Base-by-base conservation (phyloP, 2,329 filamentous ascomycete species). In the Parasarocladium wereldwijsianum region DNA sequence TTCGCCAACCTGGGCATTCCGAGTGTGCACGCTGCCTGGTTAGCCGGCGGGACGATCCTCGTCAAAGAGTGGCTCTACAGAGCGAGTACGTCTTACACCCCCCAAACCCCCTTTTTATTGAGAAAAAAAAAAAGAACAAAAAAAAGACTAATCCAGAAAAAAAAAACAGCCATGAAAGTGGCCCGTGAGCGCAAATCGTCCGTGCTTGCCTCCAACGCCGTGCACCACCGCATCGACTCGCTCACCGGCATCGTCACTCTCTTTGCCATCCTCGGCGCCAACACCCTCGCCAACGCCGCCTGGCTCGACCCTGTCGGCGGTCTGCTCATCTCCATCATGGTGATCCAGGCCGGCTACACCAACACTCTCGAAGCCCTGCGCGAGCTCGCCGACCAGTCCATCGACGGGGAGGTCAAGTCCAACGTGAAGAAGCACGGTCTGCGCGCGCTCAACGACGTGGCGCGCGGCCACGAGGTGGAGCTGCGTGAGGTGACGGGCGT, bases 21-120 rank as follows among this genome's bases (percentile, higher is more conserved):
- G 0, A 93, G 83, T 52, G 69, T 98, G 40, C 86, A 96, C 51
- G 90, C 90, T 14, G 87, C 83, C 6, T 98, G 90, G 90, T 60
- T 98, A 35, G 87, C 90, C 20, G 79, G 72, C 23, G 87, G 83
- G 13, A 93, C 84, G 2, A 90, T 98, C 34, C 54, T 84, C 16
- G 62, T 96, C 44, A 98, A 98, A 57, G 90, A 98, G 55, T 98
- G 86, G 83, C 62, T 98, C 16, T 98, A 96, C 50, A 77, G 80
- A 61, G 84, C 87, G 39, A 98, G 87, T 90, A 73, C 64, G 81
- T 71, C n/a, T 26, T 8, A 8, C n/a, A 20, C 26, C 27, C 25
- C 8, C 20, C 17, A 19, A 10, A 21, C 27, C 28, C 8, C 8
- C 27, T 12, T 31, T 19, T 28, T n/a, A 20, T 22, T 12, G 14